phyloP scores from a whole-genome alignment of 225 moss, liverwort and hornwort species.

The Thuidium tamariscinum region DNA sequence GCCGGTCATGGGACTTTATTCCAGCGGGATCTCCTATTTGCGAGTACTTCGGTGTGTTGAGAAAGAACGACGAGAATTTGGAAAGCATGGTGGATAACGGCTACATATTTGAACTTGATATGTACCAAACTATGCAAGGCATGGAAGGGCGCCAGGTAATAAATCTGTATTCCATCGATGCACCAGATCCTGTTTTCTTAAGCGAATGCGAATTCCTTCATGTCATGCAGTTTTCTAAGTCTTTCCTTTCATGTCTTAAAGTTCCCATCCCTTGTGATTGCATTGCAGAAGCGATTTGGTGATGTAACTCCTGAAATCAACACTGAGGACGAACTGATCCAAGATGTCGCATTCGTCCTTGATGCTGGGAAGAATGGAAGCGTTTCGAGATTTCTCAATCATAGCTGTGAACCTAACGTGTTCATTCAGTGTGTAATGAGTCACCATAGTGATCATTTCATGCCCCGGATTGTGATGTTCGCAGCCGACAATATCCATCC shows the following conservation, averaged over 20 bases:
- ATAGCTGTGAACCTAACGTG: constrained; percentile 60
- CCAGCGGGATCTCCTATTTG: constrained; percentile 58
- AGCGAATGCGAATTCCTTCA: background rate
- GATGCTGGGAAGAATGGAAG: constrained; percentile 55
- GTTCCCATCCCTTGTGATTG: background rate
- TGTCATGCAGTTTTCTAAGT: background rate
- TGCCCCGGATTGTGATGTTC: constrained; percentile 54
- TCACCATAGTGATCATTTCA: constrained; percentile 32
- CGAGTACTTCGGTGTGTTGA: constrained; percentile 51
- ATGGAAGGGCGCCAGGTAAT: constrained; percentile 52
- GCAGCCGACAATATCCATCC: constrained; percentile 59
- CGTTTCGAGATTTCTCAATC: constrained; percentile 58
- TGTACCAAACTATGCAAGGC: constrained; percentile 51
- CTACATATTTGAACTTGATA: constrained; percentile 57
- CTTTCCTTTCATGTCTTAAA: background rate
- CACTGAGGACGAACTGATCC: constrained; percentile 18
- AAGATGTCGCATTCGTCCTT: constrained; percentile 29
- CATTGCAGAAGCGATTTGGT: constrained; percentile 38
- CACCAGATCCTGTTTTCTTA: background rate
- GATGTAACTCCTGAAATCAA: constrained; percentile 16
- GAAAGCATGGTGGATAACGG: constrained; percentile 60
- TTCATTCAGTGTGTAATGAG: constrained; percentile 57
- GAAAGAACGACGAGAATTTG: constrained; percentile 40
- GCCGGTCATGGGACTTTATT: constrained; percentile 58
- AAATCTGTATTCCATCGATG: background rate